These are phyloP conservation scores for Limonium bicolor DNA, from an alignment of 148 eudicot genomes.

Conservation along the genomic window DNA sequence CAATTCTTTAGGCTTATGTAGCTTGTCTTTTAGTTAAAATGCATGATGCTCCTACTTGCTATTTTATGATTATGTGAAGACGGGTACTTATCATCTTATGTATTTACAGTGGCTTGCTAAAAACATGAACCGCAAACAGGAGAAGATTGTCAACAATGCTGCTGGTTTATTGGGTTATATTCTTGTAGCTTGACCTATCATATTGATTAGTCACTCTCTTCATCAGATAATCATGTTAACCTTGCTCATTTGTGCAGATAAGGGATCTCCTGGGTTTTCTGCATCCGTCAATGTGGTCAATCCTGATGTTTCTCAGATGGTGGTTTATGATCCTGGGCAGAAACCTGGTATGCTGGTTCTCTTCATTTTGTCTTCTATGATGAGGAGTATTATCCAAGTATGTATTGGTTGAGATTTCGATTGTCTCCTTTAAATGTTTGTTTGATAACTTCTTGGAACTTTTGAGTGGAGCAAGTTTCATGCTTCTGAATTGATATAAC, in stretches of 20 bases:
- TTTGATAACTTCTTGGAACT: background rate
- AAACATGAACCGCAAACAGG: slow-evolving; percentile 56
- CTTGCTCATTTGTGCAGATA: slow-evolving; percentile 29
- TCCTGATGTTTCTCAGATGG: slow-evolving; percentile 76
- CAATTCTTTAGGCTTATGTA: background rate
- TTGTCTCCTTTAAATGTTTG: background rate
- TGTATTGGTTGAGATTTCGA: background rate
- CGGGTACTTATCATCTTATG: background rate
- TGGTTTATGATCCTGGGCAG: slow-evolving; percentile 60
- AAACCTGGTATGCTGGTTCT: slow-evolving; percentile 51
- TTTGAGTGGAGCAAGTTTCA: background rate
- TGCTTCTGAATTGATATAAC: background rate
- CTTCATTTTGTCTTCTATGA: background rate
- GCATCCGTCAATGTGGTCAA: slow-evolving; percentile 36
- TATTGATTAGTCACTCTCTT: background rate
- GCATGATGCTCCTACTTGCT: background rate
- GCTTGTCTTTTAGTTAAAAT: background rate
- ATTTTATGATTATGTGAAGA: background rate
- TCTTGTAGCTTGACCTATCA: background rate
- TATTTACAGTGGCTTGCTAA: slow-evolving; percentile 64
- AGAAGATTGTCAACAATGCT: slow-evolving; percentile 40
- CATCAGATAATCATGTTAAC: background rate
- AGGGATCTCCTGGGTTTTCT: slow-evolving; percentile 31
- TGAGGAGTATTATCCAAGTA: background rate
- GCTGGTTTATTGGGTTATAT: slow-evolving; percentile 29